Evolutionary conservation across 495 filamentous ascomycete species (phyloP), one percentile per base, ranked within the genome.

Genomic region (Lasiosphaeria miniovina): DNA sequence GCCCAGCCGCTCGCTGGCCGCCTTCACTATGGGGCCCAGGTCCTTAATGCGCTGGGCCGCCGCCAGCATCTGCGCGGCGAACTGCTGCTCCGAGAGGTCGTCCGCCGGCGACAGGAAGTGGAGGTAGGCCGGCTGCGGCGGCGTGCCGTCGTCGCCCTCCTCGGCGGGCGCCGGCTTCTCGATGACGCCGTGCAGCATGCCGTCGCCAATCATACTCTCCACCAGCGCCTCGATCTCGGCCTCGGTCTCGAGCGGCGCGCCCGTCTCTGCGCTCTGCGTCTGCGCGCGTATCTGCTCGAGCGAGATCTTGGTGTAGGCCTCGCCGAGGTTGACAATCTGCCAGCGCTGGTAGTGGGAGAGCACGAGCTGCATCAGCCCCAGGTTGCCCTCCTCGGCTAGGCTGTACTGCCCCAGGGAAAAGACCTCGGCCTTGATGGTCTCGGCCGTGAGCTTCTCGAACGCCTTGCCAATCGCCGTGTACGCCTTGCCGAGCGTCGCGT

Each of bases 391-490:
- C 52, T 79, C 74, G 46, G 63, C 46, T 87, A 89, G 95, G 34
- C 85, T 65, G 11, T 78, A 65, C 50, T 69, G 58, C n/a, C 81
- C 83, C 12, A 73, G 66, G n/a, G 41, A 63, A 17, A 86, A 77
- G 36, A 81, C 74, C 67, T 93, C 89, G 9, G 77, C 72, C 60
- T 77, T 77, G 17, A 94, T 74, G 58, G 74, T 78, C 3, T 75
- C 71, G 11, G 81, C 74, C 52, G 86, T 80, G 12, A 81, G 77
- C 43, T 78, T 70, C 64, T 85, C 81, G 64, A 96, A 98, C 6
- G 85, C 77, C 6, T 81, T 77, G 5, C 84, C 89, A 38, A 96
- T 71, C 33, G 79, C 73, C 6, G 86, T 74, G 68, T 98, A 96
- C 14, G 89, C 83, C 63, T 84, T 90, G 40, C 83, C 80, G 17